These are phyloP conservation scores for Erythrobasidium yunnanense DNA, from an alignment of 768 basidiomycete genomes.

Conservation along the genomic window DNA sequence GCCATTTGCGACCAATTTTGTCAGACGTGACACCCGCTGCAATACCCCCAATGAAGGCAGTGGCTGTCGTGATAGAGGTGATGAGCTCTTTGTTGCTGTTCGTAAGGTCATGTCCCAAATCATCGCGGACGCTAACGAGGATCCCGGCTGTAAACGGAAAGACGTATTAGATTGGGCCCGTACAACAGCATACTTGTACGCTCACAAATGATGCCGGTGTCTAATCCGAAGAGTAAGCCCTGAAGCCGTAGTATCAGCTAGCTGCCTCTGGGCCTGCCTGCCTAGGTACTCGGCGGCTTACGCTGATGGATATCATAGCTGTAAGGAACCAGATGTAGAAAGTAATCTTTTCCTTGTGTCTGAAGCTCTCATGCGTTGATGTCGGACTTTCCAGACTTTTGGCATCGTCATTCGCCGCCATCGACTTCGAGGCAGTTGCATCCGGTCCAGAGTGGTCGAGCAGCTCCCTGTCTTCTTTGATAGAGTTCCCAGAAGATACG, in stretches of 20 bases:
- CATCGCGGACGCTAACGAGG: constrained; percentile 23
- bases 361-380: neutral
- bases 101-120: constrained; percentile 20
- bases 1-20: constrained; percentile 56
- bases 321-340: constrained; percentile 22
- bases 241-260: too few relatives aligned
- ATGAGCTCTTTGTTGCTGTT: constrained; percentile 51
- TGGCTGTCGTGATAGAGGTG: constrained; percentile 66
- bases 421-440: neutral
- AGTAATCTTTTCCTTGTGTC: constrained; percentile 7
- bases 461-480: constrained; percentile 23
- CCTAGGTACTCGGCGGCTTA: neutral
- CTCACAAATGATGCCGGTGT: constrained; percentile 24
- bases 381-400: neutral
- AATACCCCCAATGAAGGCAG: constrained; percentile 65
- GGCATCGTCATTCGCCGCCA: neutral
- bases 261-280: neutral
- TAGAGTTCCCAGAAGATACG: neutral
- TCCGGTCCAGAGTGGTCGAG: neutral
- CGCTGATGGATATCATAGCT: constrained; percentile 14
- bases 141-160: constrained; percentile 7
- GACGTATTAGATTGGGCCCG: neutral
- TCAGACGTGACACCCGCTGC: constrained; percentile 60
- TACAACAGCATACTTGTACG: neutral
- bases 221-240: constrained; percentile 19